These are phyloP conservation scores for Colletotrichum endophyticum DNA, from an alignment of 2,329 filamentous ascomycete genomes.

Conservation along the genomic window DNA sequence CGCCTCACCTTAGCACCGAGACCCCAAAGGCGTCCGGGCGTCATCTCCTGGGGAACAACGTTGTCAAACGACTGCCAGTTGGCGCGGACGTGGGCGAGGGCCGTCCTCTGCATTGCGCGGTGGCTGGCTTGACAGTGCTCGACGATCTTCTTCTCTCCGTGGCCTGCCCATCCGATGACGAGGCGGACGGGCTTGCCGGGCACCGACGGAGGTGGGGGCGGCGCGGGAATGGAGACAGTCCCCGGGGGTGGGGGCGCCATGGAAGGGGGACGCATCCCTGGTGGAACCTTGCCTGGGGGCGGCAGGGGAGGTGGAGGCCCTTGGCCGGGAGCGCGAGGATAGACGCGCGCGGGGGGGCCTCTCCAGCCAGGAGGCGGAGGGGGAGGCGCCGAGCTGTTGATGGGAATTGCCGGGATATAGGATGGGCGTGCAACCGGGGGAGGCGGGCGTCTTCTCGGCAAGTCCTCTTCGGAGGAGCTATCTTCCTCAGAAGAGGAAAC, in stretches of 20 bases:
- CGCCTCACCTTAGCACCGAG: slow-evolving; percentile 13
- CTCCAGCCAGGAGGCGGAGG: slow-evolving; percentile 11
- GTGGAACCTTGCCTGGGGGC: background rate
- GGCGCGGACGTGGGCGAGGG: slow-evolving; percentile 6
- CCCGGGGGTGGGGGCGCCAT: background rate
- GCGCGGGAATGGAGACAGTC: background rate
- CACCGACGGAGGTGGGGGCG: background rate
- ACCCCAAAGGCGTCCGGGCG: slow-evolving; percentile 6
- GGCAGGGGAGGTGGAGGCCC: background rate
- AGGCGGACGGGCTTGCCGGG: slow-evolving; percentile 27
- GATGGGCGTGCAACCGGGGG: background rate
- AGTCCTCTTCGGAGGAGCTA: slow-evolving; percentile 12
- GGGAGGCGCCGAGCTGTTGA: background rate
- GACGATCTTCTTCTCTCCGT: slow-evolving; percentile 33
- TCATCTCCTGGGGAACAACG: slow-evolving; percentile 13
- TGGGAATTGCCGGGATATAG: slow-evolving; percentile 26
- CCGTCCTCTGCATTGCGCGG: slow-evolving; percentile 20
- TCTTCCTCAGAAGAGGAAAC: background rate
- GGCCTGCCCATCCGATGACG: slow-evolving; percentile 29
- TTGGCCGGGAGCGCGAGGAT: slow-evolving; percentile 14
- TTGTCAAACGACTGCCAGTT: slow-evolving; percentile 18
- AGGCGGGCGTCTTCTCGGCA: slow-evolving; percentile 26
- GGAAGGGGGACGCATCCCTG: background rate
- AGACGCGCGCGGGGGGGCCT: background rate
- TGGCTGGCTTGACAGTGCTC: slow-evolving; percentile 25